A percentile compares a stretch with the other conserved stretches of the same genome.
These are phyloP conservation scores for Austroboletus novae-zelandiae DNA, from an alignment of 1,284 basidiomycete genomes.

Conservation along the genomic window DNA sequence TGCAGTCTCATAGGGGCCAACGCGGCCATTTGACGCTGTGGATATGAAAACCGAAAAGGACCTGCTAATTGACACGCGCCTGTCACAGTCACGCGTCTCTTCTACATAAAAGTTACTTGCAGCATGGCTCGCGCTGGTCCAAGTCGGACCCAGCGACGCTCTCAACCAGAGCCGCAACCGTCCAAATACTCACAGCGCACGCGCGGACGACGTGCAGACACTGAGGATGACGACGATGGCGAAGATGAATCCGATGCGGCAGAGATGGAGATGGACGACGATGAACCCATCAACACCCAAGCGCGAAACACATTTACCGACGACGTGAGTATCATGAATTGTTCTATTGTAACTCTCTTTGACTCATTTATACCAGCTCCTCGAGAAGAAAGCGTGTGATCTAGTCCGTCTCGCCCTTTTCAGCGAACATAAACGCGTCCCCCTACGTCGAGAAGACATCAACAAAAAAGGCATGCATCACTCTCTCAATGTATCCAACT, in stretches of 20 bases:
- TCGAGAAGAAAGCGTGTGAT: slow-evolving; percentile 56
- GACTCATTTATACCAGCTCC: slow-evolving; percentile 40
- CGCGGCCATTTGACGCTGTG: background rate
- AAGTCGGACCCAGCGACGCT: slow-evolving; percentile 26
- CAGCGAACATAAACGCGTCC: slow-evolving; percentile 58
- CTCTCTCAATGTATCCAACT: background rate
- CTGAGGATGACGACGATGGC: slow-evolving; percentile 25
- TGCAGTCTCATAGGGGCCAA: slow-evolving; percentile 1
- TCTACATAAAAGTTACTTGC: no score
- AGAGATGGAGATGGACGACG: slow-evolving; percentile 34
- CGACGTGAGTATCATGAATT: slow-evolving; percentile 19
- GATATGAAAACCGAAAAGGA: no score
- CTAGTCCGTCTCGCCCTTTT: slow-evolving; percentile 75
- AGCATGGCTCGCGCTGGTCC: slow-evolving; percentile 31
- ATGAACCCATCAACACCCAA: slow-evolving; percentile 25
- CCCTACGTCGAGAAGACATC: slow-evolving; percentile 71
- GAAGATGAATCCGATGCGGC: slow-evolving; percentile 13
- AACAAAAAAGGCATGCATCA: slow-evolving; percentile 64
- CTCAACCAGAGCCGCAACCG: slow-evolving; percentile 32
- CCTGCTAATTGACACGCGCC: no score
- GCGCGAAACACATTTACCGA: slow-evolving; percentile 14
- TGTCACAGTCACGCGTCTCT: no score
- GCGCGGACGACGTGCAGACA: slow-evolving; percentile 11
- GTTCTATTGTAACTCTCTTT: background rate
- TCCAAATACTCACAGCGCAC: slow-evolving; percentile 34